A percentile compares a stretch with the other conserved stretches of the same genome.
These are phyloP conservation scores for Xylariomycetidae sp. DNA, from an alignment of 2,329 filamentous ascomycete species.

Conservation along the genomic window DNA sequence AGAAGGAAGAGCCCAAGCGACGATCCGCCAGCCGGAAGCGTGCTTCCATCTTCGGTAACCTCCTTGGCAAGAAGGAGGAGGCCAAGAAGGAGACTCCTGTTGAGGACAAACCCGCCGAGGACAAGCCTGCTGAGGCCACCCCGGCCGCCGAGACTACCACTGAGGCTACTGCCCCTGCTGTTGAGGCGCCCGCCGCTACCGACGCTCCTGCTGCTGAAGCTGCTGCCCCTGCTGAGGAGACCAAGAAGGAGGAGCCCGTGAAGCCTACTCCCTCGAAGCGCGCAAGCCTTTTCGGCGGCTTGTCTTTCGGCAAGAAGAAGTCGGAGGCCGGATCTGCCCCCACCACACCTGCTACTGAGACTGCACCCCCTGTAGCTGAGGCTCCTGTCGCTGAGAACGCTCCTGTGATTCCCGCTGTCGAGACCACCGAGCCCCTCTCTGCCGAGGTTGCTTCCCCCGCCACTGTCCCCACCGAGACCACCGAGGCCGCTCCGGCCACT, in stretches of 20 bases:
- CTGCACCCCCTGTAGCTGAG: conserved; percentile 18
- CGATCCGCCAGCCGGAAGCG: conserved; percentile 64
- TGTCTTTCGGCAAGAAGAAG: conserved; percentile 56
- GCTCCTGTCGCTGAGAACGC: conserved; percentile 44
- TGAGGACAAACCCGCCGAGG: conserved; percentile 35
- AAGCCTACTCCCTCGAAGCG: conserved; percentile 44
- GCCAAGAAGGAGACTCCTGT: conserved; percentile 28
- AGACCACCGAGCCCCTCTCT: conserved; percentile 51
- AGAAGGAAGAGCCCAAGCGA: conserved; percentile 57
- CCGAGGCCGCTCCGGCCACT: conserved; percentile 40
- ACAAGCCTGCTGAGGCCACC: too few relatives aligned
- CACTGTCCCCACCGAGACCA: conserved; percentile 42
- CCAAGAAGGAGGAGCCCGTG: conserved; percentile 31
- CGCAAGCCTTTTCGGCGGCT: conserved; percentile 52
- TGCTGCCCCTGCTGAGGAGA: conserved; percentile 23
- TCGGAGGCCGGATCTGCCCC: conserved; percentile 42
- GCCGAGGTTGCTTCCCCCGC: conserved; percentile 48
- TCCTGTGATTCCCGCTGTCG: conserved; percentile 56
- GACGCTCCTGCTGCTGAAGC: conserved; percentile 30
- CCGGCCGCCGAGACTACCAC: conserved; percentile 29
- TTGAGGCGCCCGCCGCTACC: conserved; percentile 24
- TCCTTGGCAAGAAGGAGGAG: conserved; percentile 53
- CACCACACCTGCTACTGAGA: conserved; percentile 23
- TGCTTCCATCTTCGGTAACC: conserved; percentile 56
- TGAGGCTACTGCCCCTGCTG: conserved; percentile 25